Percentiles rank a stretch among this genome's conserved stretches.
These are phyloP conservation scores for Pseudopyrenochaeta lycopersici DNA, from an alignment of 2,329 filamentous ascomycete genomes.

Conservation along the genomic window DNA sequence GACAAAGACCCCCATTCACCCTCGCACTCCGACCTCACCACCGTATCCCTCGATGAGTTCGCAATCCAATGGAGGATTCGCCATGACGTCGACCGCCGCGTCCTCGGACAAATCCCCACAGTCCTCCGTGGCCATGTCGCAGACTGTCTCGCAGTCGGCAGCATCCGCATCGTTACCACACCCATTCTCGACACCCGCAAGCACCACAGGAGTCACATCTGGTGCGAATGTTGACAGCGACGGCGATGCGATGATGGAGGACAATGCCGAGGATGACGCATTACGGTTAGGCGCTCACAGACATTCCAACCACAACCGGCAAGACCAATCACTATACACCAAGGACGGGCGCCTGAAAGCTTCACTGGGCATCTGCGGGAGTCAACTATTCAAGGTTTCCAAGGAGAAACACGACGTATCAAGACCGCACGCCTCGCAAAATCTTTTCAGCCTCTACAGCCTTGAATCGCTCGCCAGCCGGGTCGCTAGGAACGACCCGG, in stretches of 20 bases:
- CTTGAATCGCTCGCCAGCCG: slow-evolving; percentile 65
- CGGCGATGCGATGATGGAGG: slow-evolving; percentile 54
- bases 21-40: slow-evolving; percentile 59
- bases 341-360: slow-evolving; percentile 36
- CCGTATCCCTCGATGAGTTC: slow-evolving; percentile 58
- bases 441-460: slow-evolving; percentile 68
- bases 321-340: slow-evolving; percentile 39
- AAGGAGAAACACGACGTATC: slow-evolving; percentile 53
- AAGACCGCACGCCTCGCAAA: slow-evolving; percentile 65
- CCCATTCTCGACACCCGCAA: slow-evolving; percentile 50
- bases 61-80: slow-evolving; percentile 49
- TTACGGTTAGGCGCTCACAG: slow-evolving; percentile 47
- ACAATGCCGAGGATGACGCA: slow-evolving; percentile 40
- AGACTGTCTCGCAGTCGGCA: slow-evolving; percentile 44
- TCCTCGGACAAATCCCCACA: slow-evolving; percentile 51
- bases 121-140: slow-evolving; percentile 52
- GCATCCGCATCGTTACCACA: slow-evolving; percentile 40
- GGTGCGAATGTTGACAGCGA: slow-evolving; percentile 51
- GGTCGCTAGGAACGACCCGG: slow-evolving; percentile 67
- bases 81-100: slow-evolving; percentile 36
- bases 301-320: slow-evolving; percentile 58
- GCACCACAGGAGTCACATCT: slow-evolving; percentile 44
- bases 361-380: slow-evolving; percentile 40
- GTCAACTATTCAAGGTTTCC: slow-evolving; percentile 46
- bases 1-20: slow-evolving; percentile 54